Conservation (phyloP, 345 rosid genomes). For the sweet orange (Citrus sinensis) region DVS_A1.0 CM039164.1:20406501-20407000, state of each 20-base stretch:
- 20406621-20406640: conserved; percentile 51
- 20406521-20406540: background rate
- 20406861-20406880: background rate
- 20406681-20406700: background rate
- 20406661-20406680: background rate
- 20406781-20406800: background rate
- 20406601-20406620: conserved; percentile 77
- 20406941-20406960: conserved; percentile 63
- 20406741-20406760: background rate
- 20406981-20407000: conserved; percentile 74
- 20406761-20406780: background rate
- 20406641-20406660: background rate
- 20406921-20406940: background rate
- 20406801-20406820: background rate
- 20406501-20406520: background rate
- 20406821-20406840: background rate
- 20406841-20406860: background rate
- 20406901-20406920: background rate
- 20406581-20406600: conserved; percentile 92
- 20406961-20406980: conserved; percentile 56
- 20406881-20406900: background rate
- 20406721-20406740: background rate
- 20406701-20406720: background rate
- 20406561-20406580: conserved; percentile 12
- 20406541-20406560: background rate